phyloP scores from a whole-genome alignment of 768 basidiomycete species.

The Glaciozyma antarctica region DNA sequence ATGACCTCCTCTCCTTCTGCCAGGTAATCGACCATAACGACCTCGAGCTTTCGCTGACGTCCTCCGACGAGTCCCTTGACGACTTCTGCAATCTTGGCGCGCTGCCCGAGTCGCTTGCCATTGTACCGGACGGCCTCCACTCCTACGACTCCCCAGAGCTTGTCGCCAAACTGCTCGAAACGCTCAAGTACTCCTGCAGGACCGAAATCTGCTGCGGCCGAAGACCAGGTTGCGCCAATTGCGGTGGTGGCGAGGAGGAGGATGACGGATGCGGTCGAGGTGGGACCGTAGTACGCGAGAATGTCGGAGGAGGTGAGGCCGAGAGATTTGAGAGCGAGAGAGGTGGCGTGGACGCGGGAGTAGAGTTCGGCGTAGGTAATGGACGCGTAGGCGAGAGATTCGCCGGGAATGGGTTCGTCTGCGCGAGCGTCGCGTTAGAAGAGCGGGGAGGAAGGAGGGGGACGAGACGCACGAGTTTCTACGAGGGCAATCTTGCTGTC shows the following conservation, averaged over 20 bases:
- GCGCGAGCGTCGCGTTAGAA: not conserved
- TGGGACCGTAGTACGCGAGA: slow-evolving; percentile 67
- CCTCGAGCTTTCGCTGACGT: not conserved
- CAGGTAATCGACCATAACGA: slow-evolving; percentile 13
- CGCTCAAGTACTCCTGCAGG: slow-evolving; percentile 65
- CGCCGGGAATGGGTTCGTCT: slow-evolving; percentile 35
- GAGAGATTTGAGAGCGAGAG: slow-evolving; percentile 50
- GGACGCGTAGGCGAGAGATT: slow-evolving; percentile 40
- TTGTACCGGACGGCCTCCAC: slow-evolving; percentile 70
- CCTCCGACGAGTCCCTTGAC: slow-evolving; percentile 46
- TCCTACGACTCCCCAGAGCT: slow-evolving; percentile 51
- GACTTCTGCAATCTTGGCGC: slow-evolving; percentile 55
- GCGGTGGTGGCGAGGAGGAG: slow-evolving; percentile 13
- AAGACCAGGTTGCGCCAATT: slow-evolving; percentile 65
- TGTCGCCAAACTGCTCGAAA: slow-evolving; percentile 70
- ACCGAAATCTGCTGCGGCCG: slow-evolving; percentile 71
- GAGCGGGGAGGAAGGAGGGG: not conserved
- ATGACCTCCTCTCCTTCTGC: slow-evolving; percentile 23
- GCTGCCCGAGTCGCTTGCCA: slow-evolving; percentile 57
- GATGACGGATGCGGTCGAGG: slow-evolving; percentile 55
- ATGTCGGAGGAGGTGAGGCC: slow-evolving; percentile 59
- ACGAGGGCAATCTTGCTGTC: slow-evolving; percentile 56
- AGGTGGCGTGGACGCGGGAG: slow-evolving; percentile 49
- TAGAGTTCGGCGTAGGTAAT: slow-evolving; percentile 56
- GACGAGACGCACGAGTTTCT: slow-evolving; percentile 53